These are phyloP conservation scores for Nakaseomyces uthaithaninus DNA, from an alignment of 1,139 yeast species.

Conservation along the genomic window DNA sequence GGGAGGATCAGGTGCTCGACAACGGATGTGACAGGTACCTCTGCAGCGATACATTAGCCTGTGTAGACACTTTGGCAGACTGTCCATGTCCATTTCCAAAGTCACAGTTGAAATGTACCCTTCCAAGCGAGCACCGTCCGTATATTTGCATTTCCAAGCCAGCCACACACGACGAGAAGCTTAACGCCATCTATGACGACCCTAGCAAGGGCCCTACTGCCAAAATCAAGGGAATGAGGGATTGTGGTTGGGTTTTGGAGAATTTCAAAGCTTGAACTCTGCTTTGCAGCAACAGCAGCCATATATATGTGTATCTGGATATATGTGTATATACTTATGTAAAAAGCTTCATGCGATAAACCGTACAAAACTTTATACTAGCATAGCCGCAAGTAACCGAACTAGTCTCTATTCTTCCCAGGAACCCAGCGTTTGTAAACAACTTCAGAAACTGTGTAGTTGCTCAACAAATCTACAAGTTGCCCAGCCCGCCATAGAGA, in stretches of 20 bases:
- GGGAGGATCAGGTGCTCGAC: conserved; percentile 35
- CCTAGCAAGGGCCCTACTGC: conserved; percentile 45
- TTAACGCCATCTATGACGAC: conserved; percentile 41
- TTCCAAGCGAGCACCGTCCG: conserved; percentile 43
- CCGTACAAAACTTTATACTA: too few relatives aligned
- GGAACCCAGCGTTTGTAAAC: conserved; percentile 78
- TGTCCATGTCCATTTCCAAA: conserved; percentile 91
- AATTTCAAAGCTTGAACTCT: conserved; percentile 2
- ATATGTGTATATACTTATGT: conserved; percentile 2
- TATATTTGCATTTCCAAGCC: conserved; percentile 78
- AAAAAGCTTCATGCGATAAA: conserved; percentile 2
- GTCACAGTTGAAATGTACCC: conserved; percentile 70
- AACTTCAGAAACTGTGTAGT: conserved; percentile 50
- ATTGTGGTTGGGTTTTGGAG: conserved; percentile 63
- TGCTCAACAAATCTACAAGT: conserved; percentile 34
- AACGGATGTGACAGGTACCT: conserved; percentile 57
- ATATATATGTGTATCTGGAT: not conserved
- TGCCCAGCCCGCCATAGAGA: conserved; percentile 21
- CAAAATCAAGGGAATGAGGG: conserved; percentile 49
- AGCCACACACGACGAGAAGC: conserved; percentile 38
- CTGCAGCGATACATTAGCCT: conserved; percentile 73
- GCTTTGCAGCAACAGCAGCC: not conserved
- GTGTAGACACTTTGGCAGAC: conserved; percentile 59
- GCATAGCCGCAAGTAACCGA: too few relatives aligned
- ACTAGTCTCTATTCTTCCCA: conserved; percentile 64